phyloP scores from a whole-genome alignment of 495 filamentous ascomycete genomes.

The Penicillium goetzii region DNA sequence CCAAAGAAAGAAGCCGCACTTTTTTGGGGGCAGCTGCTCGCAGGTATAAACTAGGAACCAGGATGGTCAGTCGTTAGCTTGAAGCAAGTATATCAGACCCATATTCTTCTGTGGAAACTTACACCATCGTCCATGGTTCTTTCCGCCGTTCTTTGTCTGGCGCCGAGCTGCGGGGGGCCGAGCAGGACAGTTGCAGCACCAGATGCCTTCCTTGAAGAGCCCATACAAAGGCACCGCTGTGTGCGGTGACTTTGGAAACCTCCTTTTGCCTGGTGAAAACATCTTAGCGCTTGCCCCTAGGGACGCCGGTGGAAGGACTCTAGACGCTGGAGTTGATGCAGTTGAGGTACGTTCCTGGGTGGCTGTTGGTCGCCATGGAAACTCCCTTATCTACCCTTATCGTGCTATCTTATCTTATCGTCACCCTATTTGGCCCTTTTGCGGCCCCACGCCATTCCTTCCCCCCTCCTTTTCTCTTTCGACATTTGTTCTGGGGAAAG shows the following conservation, averaged over 20 bases:
- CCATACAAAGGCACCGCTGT: conserved; percentile 51
- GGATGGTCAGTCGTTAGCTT: neutral
- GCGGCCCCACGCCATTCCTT: neutral
- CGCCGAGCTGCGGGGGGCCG: conserved; percentile 62
- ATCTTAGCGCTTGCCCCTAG: conserved; percentile 13
- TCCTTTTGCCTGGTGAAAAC: conserved; percentile 31
- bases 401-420: conserved; percentile 3
- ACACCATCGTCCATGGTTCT: conserved; percentile 67
- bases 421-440: neutral
- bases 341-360: neutral
- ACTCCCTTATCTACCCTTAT: conserved; percentile 5
- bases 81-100: neutral
- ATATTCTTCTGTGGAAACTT: conserved; percentile 12
- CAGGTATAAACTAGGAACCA: conserved; percentile 63
- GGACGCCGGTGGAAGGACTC: neutral
- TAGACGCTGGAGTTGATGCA: neutral
- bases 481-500: neutral
- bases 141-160: conserved; percentile 66
- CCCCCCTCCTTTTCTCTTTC: neutral
- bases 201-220: conserved; percentile 57
- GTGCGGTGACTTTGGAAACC: conserved; percentile 31
- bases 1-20: conserved; percentile 77
- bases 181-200: conserved; percentile 69
- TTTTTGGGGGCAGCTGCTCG: conserved; percentile 50
- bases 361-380: conserved; percentile 1